Conservation (phyloP, 23 red algal species). For the Gracilariopsis chorda region DNA sequence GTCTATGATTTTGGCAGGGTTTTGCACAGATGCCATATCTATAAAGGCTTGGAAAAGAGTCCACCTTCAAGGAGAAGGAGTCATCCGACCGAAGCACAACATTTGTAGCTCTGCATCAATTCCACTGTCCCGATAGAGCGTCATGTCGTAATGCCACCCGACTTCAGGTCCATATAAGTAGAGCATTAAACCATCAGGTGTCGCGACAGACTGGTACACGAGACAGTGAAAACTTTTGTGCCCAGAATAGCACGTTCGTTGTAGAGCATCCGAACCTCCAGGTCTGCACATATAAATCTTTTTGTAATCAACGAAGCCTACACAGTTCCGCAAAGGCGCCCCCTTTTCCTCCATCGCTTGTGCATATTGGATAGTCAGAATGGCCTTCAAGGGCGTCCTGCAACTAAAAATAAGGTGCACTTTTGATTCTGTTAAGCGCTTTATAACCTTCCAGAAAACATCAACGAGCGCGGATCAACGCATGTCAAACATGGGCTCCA, state of each 20-base stretch:
- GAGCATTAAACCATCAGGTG: too few species aligned
- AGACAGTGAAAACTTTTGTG: slow-evolving; percentile 14
- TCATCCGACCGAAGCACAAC: too few species aligned
- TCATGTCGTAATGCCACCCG: too few species aligned
- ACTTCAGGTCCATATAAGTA: too few species aligned
- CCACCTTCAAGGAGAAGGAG: too few species aligned
- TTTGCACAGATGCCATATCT: too few species aligned
- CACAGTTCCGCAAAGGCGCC: not conserved
- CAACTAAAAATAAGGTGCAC: not conserved
- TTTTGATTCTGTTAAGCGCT: not conserved
- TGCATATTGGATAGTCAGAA: not conserved
- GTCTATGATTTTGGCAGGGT: too few species aligned
- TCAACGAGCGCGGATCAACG: not conserved
- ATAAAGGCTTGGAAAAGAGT: too few species aligned
- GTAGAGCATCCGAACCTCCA: not conserved
- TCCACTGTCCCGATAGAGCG: too few species aligned
- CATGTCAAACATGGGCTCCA: not conserved
- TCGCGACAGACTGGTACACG: too few species aligned
- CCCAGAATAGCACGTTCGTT: slow-evolving; percentile 31
- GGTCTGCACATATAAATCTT: not conserved
- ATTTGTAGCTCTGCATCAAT: too few species aligned
- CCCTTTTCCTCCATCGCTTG: not conserved
- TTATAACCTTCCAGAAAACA: not conserved
- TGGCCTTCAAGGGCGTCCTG: not conserved
- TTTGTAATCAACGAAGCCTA: slow-evolving; percentile 30